phyloP scores from a whole-genome alignment of 345 rosid genomes.

The Salix suchowensis region DNA sequence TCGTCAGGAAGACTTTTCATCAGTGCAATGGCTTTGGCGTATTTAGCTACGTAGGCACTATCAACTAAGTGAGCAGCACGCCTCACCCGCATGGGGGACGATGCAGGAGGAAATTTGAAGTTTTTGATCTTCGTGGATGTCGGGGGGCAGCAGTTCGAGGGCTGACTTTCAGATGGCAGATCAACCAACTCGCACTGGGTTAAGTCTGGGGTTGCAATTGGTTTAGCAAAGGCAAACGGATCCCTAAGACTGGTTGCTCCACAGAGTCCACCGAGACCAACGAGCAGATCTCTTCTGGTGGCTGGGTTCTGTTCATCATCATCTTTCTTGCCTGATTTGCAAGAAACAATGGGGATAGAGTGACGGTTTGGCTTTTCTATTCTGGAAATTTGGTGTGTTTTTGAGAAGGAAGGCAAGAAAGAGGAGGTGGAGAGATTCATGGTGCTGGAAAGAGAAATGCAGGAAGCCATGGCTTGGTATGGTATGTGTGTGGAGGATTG shows the following conservation, averaged over 20 bases:
- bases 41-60: constrained; percentile 38
- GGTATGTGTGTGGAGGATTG: neutral
- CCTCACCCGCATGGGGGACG: constrained; percentile 26
- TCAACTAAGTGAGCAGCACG: constrained; percentile 45
- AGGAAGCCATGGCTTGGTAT: constrained; percentile 14
- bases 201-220: constrained; percentile 29
- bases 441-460: neutral
- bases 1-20: constrained; percentile 55
- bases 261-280: constrained; percentile 53
- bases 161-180: constrained; percentile 29
- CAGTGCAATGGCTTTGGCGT: constrained; percentile 41
- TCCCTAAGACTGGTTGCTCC: constrained; percentile 33
- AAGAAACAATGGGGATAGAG: constrained; percentile 3
- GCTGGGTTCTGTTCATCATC: constrained; percentile 13
- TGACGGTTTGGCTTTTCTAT: neutral
- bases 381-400: constrained; percentile 22
- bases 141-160: constrained; percentile 53
- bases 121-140: constrained; percentile 30
- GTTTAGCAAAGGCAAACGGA: constrained; percentile 32
- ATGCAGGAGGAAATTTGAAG: constrained; percentile 36
- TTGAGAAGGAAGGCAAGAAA: constrained; percentile 13
- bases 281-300: constrained; percentile 44
- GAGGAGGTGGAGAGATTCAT: neutral
- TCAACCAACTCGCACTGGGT: constrained; percentile 32
- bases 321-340: constrained; percentile 30